Base-by-base conservation (phyloP, 805 yeast species). In the Starmerella vitae region DNA sequence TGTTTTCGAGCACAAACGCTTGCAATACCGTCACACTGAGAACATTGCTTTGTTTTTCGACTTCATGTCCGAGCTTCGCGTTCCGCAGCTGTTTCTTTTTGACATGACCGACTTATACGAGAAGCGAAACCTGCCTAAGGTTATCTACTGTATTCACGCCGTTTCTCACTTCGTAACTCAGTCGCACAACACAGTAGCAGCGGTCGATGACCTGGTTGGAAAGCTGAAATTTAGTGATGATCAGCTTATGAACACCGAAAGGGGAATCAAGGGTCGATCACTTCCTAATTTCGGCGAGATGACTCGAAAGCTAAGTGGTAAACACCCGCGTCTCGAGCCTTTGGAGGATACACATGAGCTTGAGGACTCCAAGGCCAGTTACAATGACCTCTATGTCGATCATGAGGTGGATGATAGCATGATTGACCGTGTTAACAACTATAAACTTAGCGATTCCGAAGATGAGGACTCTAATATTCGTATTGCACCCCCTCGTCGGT, bases 101-200 rank as follows among this genome's bases (percentile, higher is more conserved):
- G 98, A 88, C 56, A 70, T 86, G 42, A 85, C 94, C 3, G 98
- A 91, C 59, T 66, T 91, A 27, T 91, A 85, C 60, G 96, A 91
- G 54, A 78, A 78, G 54, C 86, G 84, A 53, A 81, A 88, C 54
- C 71, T 86, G 17, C 97, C 97, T 13, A 86, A 83, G 54, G 97
- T 91, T 20, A 79, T 91, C 55, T 85, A 84, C 59, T 86, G 96
- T 50, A 60, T 91, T 27, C 95, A 88, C 62, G 95, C 95, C 2
- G 61, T 88, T 47, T 76, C 85, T 36, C 82, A 72, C 49, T 72
- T 83, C 55, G 65, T 91, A 39, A 68, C 77, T 17, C 64, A 63
- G 37, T 65, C 72, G 20, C 68, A 71, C 20, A 76, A 77, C 18
- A 82, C 86, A 1, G 42, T 41, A 3, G 4, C 45, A 2, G 60